Evolutionary conservation across 164 flowering plant genomes (phyloP), one percentile per base, ranked within the genome.

Genomic region (Magnolia officinalis): DNA sequence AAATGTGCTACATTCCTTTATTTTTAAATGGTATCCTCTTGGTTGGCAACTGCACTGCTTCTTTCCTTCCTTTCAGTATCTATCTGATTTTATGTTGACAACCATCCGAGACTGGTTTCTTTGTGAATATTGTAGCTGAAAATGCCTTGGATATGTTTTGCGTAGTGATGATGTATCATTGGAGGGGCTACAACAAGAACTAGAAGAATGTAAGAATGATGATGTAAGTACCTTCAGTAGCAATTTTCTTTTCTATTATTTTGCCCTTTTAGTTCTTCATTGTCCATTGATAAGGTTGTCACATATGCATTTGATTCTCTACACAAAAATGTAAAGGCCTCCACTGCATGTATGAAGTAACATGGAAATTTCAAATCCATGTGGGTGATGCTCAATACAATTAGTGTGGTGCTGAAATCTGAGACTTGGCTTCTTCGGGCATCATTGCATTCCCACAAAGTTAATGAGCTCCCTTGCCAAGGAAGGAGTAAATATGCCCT

Each of bases 171-270:
- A 89, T 75, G 63, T 93, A 21, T 93, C 98, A 24, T 77, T 96
- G 77, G 96, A 96, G 78, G 99, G 98, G 78, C 87, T 96, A 55
- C 88, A 93, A 81, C 83, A 91, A 76, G 99, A 93, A 82, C 84
- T 96, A 29, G 94, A 93, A 83, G 98, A 93, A 82, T 96, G 99
- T 77, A 83, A 85, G 81, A 82, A 83, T 80, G 96, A 93, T 81
- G 91, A 93, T 74, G 99, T 93, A 83, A 86, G 95, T 81, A 52
- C 31, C 2, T 29, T 71, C 10, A 63, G 63, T 61, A 70, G 10
- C 52, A 21, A 55, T 26, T 50, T 9, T 16, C 63, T 45, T 14
- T 50, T 14, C n/a, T 8, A 68, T 37, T 26, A 16, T 68, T 11
- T 14, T 65, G 24, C n/a, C 18, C 49, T 23, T 26, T 19, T 24